Conservation (phyloP, 2,329 filamentous ascomycete species). For the Colletotrichum sp. region DNA sequence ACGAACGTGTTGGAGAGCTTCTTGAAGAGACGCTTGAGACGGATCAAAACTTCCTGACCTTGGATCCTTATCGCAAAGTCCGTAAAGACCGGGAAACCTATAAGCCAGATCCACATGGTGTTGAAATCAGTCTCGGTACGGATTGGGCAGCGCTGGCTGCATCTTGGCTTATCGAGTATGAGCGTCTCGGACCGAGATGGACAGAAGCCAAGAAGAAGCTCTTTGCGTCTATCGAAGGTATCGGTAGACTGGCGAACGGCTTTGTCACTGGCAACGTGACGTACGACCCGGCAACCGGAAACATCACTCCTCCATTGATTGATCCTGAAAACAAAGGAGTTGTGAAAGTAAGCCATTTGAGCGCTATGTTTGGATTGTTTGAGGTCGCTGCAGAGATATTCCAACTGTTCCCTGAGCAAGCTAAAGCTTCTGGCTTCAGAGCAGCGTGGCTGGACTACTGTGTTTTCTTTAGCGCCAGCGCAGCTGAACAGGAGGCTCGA, state of each 20-base stretch:
- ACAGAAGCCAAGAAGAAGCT: conserved; percentile 57
- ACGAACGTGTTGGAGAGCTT: conserved; percentile 62
- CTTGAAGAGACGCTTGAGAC: conserved; percentile 56
- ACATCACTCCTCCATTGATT: conserved; percentile 54
- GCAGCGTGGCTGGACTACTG: conserved; percentile 65
- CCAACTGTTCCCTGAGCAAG: conserved; percentile 48
- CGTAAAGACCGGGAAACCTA: conserved; percentile 56
- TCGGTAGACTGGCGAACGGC: conserved; percentile 60
- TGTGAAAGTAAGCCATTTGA: conserved; percentile 60
- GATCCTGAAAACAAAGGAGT: conserved; percentile 57
- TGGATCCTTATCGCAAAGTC: conserved; percentile 66
- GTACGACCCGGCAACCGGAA: conserved; percentile 56
- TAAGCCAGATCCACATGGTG: conserved; percentile 42
- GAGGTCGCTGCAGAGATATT: conserved; percentile 63
- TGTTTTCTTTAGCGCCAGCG: conserved; percentile 57
- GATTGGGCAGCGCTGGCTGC: conserved; percentile 64
- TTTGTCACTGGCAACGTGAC: conserved; percentile 62
- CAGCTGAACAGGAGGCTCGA: conserved; percentile 53
- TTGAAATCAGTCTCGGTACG: conserved; percentile 57
- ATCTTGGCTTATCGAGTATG: conserved; percentile 65
- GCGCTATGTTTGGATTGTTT: conserved; percentile 62
- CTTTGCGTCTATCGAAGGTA: conserved; percentile 51
- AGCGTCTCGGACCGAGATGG: conserved; percentile 59
- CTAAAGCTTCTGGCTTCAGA: conserved; percentile 53
- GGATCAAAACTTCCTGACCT: conserved; percentile 54